Evolutionary conservation across 768 basidiomycete genomes (phyloP).

Genomic region (Russula griseocarnosa): DNA sequence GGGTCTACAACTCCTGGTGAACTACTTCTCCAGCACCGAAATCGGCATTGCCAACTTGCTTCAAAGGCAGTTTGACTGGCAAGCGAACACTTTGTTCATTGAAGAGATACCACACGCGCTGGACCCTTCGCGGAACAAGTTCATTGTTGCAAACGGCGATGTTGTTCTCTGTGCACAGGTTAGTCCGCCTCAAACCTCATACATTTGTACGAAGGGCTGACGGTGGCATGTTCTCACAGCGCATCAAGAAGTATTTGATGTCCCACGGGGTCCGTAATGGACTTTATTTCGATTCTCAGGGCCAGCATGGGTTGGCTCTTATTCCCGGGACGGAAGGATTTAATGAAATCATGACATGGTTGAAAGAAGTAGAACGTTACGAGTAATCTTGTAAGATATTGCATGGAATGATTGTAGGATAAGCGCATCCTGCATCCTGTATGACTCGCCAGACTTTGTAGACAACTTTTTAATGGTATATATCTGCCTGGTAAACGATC

Average conservation of each 20-base stretch:
- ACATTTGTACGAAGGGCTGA: background rate
- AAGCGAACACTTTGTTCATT: conserved; percentile 82
- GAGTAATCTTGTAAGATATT: background rate
- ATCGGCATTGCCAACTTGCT: conserved; percentile 84
- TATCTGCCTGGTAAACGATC: background rate
- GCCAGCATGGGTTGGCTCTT: conserved; percentile 61
- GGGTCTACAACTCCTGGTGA: conserved; percentile 76
- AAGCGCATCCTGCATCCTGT: background rate
- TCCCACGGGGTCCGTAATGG: conserved; percentile 71
- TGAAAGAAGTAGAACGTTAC: conserved; percentile 34
- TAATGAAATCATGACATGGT: conserved; percentile 59
- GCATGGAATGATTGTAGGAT: background rate
- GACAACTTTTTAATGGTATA: background rate
- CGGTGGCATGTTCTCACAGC: conserved; percentile 39
- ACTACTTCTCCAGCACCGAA: conserved; percentile 86
- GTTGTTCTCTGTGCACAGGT: conserved; percentile 73
- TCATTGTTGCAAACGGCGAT: conserved; percentile 82
- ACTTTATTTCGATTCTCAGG: conserved; percentile 58
- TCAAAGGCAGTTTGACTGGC: conserved; percentile 81
- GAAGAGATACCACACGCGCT: conserved; percentile 82
- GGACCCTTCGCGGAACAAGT: conserved; percentile 60
- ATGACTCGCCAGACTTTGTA: background rate
- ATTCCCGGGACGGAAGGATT: conserved; percentile 50
- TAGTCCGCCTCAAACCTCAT: conserved; percentile 23
- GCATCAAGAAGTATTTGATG: conserved; percentile 67